Conservation (phyloP, 2,329 filamentous ascomycete species). For the Exserohilum turcica region DNA sequence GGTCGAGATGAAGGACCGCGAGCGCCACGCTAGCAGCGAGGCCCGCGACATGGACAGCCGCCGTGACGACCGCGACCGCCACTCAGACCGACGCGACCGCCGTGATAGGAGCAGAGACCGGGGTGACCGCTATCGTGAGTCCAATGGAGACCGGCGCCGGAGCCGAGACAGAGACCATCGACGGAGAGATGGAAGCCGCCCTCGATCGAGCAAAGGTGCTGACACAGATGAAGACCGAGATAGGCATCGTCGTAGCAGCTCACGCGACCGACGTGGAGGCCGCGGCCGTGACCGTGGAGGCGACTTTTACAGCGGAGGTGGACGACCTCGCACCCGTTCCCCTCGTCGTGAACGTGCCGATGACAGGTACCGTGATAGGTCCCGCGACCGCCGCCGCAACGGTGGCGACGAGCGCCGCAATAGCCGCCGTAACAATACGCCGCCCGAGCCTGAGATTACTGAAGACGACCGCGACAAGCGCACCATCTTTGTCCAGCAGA, state of each 20-base stretch:
- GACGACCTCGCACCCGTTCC: conserved; percentile 46
- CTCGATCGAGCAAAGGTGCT: conserved; percentile 42
- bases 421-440: conserved; percentile 49
- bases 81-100: conserved; percentile 29
- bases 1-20: conserved; percentile 23
- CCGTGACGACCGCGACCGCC: conserved; percentile 41
- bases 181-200: conserved; percentile 38
- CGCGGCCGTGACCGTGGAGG: conserved; percentile 38
- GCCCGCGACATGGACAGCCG: conserved; percentile 38
- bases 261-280: conserved; percentile 36
- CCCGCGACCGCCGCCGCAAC: conserved; percentile 54
- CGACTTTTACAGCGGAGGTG: conserved; percentile 49
- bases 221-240: conserved; percentile 48
- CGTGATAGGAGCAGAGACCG: conserved; percentile 39
- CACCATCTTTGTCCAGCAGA: conserved; percentile 97
- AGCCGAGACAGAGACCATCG: conserved; percentile 41
- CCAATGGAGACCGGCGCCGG: conserved; percentile 37
- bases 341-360: conserved; percentile 50
- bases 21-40: conserved; percentile 24
- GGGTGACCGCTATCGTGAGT: conserved; percentile 38
- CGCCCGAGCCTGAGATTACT: conserved; percentile 72
- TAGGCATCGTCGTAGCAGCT: conserved; percentile 34
- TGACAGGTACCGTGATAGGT: conserved; percentile 51
- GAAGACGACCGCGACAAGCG: conserved; percentile 96
- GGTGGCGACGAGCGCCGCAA: conserved; percentile 54